Base-by-base conservation (phyloP, 2,329 filamentous ascomycete species). In the Chaetothyriales sp. region DNA sequence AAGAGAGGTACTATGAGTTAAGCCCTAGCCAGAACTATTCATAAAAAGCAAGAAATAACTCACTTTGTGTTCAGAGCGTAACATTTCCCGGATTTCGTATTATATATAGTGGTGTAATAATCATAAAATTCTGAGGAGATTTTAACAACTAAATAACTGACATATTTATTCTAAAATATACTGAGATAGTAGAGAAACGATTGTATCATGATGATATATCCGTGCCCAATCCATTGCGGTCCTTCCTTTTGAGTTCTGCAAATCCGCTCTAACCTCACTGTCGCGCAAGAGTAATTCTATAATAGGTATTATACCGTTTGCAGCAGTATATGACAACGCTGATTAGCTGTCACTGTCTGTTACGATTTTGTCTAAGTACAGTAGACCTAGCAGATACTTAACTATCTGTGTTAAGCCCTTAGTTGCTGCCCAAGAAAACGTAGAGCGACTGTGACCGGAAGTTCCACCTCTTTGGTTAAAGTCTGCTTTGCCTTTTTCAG, bases 251-350 rank as follows among this genome's bases (percentile, higher is more conserved):
- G 29, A 44, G 43, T 54, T 50, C 44, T 28, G 28, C 29, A 51
- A 46, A 33, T 48, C 44, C 29, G 18, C 44, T 18, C 37, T 45
- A 10, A 51, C 50, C 18, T 52, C 52, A 10, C 25, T 49, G 25
- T 52, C 18, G 10, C 43, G 45, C 46, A 55, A 47, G 19, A 55
- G 37, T 20, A 55, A 22, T 46, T 53, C 44, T n/a, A 56, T 13
- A 46, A 22, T 49, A 13, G 45, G 28, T 4, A 51, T 45, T 25
- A 15, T 51, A 43, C 54, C 54, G 22, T 54, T 54, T 4, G 48
- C 48, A 15, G 54, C 54, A 19, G 54, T 52, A 47, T 48, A 54
- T 15, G 45, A 51, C 28, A 56, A 44, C 4, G 54, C 10, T 46
- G 52, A 48, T 43, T 52, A 28, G 9, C 52, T 48, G 45, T 51